Conservation (phyloP, 139 green algal genomes). For the Chlamydomonas asymmetrica region DNA sequence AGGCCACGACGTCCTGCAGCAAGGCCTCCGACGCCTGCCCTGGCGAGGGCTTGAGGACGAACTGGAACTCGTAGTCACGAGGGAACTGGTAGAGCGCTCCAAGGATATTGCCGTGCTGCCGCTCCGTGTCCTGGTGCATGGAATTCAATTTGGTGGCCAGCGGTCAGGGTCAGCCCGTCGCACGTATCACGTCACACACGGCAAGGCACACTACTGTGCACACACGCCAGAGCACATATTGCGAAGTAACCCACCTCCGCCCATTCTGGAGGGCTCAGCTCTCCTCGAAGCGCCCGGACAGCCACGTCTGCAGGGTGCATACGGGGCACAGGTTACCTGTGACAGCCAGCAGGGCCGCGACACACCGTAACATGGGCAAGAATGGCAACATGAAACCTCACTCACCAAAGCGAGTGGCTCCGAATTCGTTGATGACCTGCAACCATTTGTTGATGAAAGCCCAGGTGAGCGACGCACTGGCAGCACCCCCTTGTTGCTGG, state of each 20-base stretch:
- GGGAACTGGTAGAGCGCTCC: constrained; percentile 58
- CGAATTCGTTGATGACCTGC: constrained; percentile 67
- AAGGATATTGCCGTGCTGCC: constrained; percentile 47
- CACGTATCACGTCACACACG: too few species aligned
- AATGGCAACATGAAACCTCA: too few species aligned
- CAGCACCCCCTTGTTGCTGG: neutral
- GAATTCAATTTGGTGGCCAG: neutral
- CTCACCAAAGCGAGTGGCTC: constrained; percentile 70
- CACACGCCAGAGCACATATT: too few species aligned
- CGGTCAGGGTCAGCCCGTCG: too few species aligned
- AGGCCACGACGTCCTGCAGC: constrained; percentile 20
- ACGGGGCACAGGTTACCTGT: too few species aligned
- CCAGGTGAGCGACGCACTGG: neutral
- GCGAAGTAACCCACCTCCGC: constrained; percentile 36
- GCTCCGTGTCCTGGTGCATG: constrained; percentile 54
- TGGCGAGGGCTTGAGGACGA: constrained; percentile 16
- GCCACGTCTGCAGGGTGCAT: too few species aligned
- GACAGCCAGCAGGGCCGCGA: neutral
- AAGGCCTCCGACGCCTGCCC: constrained; percentile 8
- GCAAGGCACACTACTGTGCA: too few species aligned
- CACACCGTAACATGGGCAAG: constrained; percentile 20
- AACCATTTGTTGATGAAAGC: neutral
- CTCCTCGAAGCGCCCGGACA: constrained; percentile 56
- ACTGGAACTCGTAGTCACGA: constrained; percentile 54
- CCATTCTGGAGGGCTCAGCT: constrained; percentile 58